Evolutionary conservation across 768 basidiomycete species (phyloP).

Genomic region (Russula griseocarnosa): DNA sequence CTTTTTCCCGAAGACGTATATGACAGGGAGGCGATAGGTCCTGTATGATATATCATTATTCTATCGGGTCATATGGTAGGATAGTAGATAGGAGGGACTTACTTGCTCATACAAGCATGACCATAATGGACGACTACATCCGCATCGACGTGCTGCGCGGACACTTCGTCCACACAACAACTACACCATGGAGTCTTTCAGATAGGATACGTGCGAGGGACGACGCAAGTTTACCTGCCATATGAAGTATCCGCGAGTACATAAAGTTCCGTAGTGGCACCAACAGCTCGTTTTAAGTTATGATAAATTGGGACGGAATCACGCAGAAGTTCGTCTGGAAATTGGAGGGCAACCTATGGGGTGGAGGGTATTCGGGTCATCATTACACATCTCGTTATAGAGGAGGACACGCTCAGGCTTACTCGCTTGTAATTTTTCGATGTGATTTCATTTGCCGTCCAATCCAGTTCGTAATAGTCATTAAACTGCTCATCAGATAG

Average conservation of each 20-base stretch:
- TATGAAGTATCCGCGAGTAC: slow-evolving; percentile 98
- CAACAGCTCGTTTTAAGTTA: slow-evolving; percentile 51
- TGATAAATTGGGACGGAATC: slow-evolving; percentile 83
- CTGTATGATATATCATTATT: slow-evolving; percentile 39
- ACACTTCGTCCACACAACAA: slow-evolving; percentile 96
- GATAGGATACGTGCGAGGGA: background rate
- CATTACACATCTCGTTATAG: background rate
- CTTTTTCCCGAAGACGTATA: slow-evolving; percentile 86
- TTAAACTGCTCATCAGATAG: slow-evolving; percentile 44
- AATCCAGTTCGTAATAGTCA: slow-evolving; percentile 70
- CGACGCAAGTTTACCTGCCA: slow-evolving; percentile 62
- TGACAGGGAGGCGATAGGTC: slow-evolving; percentile 80
- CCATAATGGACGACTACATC: slow-evolving; percentile 94
- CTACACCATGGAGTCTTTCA: slow-evolving; percentile 37
- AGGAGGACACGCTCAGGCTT: slow-evolving; percentile 29
- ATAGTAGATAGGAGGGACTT: background rate
- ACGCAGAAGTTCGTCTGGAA: slow-evolving; percentile 88
- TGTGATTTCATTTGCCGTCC: slow-evolving; percentile 59
- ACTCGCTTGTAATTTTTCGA: slow-evolving; percentile 69
- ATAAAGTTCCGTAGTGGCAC: slow-evolving; percentile 59
- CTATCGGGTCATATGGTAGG: background rate
- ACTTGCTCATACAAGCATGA: slow-evolving; percentile 94
- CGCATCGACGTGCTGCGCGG: slow-evolving; percentile 89
- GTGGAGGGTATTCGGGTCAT: background rate
- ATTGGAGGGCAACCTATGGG: slow-evolving; percentile 80